Base-by-base conservation (phyloP, 495 filamentous ascomycete species). In the Penicillium herquei region DNA sequence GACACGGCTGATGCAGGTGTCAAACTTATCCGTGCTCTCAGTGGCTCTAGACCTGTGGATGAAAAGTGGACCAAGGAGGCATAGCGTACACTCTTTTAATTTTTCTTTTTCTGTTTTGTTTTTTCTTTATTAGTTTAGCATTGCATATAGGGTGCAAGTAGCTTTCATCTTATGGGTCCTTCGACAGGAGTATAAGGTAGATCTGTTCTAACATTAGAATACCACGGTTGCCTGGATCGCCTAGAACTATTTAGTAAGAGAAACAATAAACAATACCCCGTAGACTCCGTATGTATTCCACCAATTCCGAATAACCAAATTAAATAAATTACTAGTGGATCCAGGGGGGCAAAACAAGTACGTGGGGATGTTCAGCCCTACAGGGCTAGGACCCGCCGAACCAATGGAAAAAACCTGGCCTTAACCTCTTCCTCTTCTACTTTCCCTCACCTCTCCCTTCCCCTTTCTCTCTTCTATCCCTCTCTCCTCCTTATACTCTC, bases 21-120 rank as follows among this genome's bases (percentile, higher is more conserved):
- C 40, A 71, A 69, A 41, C 51, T 76, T 48, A 76, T 76, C 39
- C 66, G 66, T n/a, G 70, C 69, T 16, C 49, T 76, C 54, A 58
- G 58, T 45, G 59, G 44, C 16, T 18, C 46, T 5, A 55, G 52
- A 17, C 13, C 13, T 9, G 47, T 14, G 18, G 32, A 56, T 39
- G 55, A 43, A 3, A 66, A 66, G 37, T 34, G 34, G 48, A 46
- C 46, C 0, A 67, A 69, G 55, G 39, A 60, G 17, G 61, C 58
- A 50, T 65, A 63, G 49, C 7, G 12, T 37, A 37, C 34, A 13
- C 9, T 37, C 34, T 37, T 37, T 37, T 37, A 10, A 37, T 37
- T 7, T 39, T 39, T 26, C 6, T 12, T 10, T 32, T 33, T 16
- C 21, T 26, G 7, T 32, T 3, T 44, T 44, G 13, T 10, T 41